Evolutionary conservation across 768 basidiomycete genomes (phyloP), one percentile per base, ranked within the genome.

Genomic region (Agrocybe pediades): DNA sequence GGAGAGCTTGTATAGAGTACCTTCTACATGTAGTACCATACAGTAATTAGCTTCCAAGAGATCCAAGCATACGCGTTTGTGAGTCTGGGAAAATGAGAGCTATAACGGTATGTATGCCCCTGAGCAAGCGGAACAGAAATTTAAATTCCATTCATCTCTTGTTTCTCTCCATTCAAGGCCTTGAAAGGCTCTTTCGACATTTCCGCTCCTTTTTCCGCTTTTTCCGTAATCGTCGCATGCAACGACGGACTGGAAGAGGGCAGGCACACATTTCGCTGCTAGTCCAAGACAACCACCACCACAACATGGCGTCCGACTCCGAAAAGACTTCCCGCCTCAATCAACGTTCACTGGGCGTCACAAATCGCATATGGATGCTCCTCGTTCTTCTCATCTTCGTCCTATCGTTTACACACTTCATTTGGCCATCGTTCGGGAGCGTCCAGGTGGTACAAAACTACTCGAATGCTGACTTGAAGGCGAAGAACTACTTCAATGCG

Each of bases 401-500:
- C 58, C 46, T 87, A 48, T 62, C 74, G 21, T 71, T 87, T 63
- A 83, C 86, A 5, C 85, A 83, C 55, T 81, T 77, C 49, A 68
- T 84, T 30, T 70, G 80, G 19, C 81, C 81, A 3, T 55, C 75
- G 1, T 70, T 67, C 17, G 68, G 68, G 24, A 65, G 59, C 20
- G 55, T 58, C 40, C 9, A 60, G 21, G 21, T 58, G 56, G n/a
- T 62, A 46, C 54, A 48, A 59, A 64, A 68, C 24, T 77, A 75
- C 57, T 74, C 74, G 0, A 79, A 76, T 7, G 72, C 76, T 2
- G 73, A 80, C 54, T 75, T 90, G 29, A 79, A 80, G 45, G 72
- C 94, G 0, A 87, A 88, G 63, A 92, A 95, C 68, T 96, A 96
- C 68, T 75, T 97, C 53, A 94, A 95, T 74, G 61, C 63, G 11